Percentiles rank a stretch among this genome's conserved stretches.
phyloP scores from a whole-genome alignment of 169 alveolate genomes.

The Plasmodium falciparum region DNA sequence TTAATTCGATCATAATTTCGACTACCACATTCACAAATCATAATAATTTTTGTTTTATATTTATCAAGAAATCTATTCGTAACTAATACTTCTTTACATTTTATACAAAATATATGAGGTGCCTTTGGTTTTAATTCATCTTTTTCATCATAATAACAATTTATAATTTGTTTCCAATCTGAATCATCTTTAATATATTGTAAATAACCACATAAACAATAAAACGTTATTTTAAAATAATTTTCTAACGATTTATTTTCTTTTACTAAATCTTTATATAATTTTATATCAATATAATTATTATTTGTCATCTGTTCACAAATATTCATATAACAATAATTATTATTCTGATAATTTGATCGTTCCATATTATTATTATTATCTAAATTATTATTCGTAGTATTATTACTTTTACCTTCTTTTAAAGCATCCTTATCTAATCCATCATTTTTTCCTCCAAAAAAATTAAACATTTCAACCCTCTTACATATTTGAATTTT shows the following conservation, averaged over 20 bases:
- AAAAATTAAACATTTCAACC: neutral
- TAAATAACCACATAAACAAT: slow-evolving; percentile 70
- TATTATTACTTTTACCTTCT: neutral
- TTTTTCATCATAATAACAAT: slow-evolving; percentile 64
- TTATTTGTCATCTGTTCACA: slow-evolving; percentile 8
- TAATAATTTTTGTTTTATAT: slow-evolving; percentile 74
- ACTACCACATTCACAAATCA: slow-evolving; percentile 76
- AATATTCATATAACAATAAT: neutral
- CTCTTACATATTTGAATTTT: slow-evolving; percentile 52
- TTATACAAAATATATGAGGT: slow-evolving; percentile 61
- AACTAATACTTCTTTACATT: slow-evolving; percentile 52
- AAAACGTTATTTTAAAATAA: slow-evolving; percentile 43
- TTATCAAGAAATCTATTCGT: slow-evolving; percentile 71
- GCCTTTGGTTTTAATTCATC: slow-evolving; percentile 65
- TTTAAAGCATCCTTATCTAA: neutral
- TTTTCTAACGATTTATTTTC: slow-evolving; percentile 38
- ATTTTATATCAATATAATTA: slow-evolving; percentile 35
- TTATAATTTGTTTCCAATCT: slow-evolving; percentile 74
- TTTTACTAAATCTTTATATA: slow-evolving; percentile 37
- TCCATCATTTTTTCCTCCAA: neutral
- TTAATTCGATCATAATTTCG: slow-evolving; percentile 66
- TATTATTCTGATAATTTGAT: neutral
- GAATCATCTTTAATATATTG: slow-evolving; percentile 51
- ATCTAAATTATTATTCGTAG: neutral
- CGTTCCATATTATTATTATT: neutral